These are phyloP conservation scores for Penicillium paxilli DNA, from an alignment of 495 filamentous ascomycete genomes.

Conservation along the genomic window DNA sequence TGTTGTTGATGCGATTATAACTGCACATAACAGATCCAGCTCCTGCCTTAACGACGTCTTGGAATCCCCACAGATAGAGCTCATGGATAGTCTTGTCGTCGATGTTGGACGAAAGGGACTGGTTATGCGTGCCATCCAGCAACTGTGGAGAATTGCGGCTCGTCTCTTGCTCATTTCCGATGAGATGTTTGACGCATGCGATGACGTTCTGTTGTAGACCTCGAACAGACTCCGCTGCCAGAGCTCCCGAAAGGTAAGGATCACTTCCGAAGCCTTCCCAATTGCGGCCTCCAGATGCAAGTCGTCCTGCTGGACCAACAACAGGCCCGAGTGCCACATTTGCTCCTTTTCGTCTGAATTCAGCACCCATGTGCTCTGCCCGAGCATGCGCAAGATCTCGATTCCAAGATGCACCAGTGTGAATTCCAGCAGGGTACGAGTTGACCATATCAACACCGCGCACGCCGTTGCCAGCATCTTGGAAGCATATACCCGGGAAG, in stretches of 20 bases:
- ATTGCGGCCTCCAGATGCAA: slow-evolving; percentile 77
- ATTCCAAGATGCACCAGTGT: slow-evolving; percentile 29
- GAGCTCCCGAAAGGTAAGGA: slow-evolving; percentile 65
- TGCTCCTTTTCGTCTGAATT: slow-evolving; percentile 57
- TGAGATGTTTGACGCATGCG: slow-evolving; percentile 60
- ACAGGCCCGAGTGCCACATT: slow-evolving; percentile 62
- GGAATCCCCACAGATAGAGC: slow-evolving; percentile 66
- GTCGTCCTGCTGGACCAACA: slow-evolving; percentile 69
- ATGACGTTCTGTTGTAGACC: slow-evolving; percentile 63
- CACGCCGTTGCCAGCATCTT: slow-evolving; percentile 62
- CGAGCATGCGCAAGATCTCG: slow-evolving; percentile 43
- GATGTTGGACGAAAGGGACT: slow-evolving; percentile 55
- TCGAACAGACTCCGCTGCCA: slow-evolving; percentile 58
- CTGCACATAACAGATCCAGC: slow-evolving; percentile 58
- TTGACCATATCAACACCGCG: background rate
- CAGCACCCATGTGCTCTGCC: slow-evolving; percentile 53
- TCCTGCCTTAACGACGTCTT: slow-evolving; percentile 54
- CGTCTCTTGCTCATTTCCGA: slow-evolving; percentile 82
- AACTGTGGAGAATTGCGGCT: slow-evolving; percentile 47
- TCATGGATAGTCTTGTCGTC: slow-evolving; percentile 73
- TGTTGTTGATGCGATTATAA: slow-evolving; percentile 64
- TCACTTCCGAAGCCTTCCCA: slow-evolving; percentile 83
- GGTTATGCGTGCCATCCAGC: slow-evolving; percentile 42
- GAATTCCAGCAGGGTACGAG: background rate
- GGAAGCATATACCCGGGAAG: slow-evolving; percentile 63